These are phyloP conservation scores for Solanum paucissectum DNA, from an alignment of 257 asterid species.

Conservation along the genomic window DNA sequence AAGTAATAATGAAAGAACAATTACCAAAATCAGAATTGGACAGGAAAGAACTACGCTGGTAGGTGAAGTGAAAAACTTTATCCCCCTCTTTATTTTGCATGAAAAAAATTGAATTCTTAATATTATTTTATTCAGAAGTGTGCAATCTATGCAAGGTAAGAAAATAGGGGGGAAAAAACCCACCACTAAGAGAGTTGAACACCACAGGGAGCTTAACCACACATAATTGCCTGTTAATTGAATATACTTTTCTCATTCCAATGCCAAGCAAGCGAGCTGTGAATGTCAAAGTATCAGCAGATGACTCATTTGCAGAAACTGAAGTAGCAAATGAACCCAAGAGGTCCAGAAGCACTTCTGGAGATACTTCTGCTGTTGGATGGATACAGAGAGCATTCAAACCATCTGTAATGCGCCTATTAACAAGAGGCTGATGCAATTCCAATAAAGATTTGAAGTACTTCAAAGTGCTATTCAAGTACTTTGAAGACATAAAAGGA, in stretches of 20 bases:
- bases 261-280: constrained; percentile 75
- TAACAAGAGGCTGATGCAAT: constrained; percentile 54
- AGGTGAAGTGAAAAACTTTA: not conserved
- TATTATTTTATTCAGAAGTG: not conserved
- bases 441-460: constrained; percentile 68
- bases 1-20: not conserved
- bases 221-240: constrained; percentile 56
- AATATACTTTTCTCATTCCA: constrained; percentile 70
- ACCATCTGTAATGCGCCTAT: constrained; percentile 60
- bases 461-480: constrained; percentile 49
- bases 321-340: constrained; percentile 61
- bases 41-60: not conserved
- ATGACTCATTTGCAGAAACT: constrained; percentile 40
- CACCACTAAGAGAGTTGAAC: constrained; percentile 67
- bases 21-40: not conserved
- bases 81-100: not conserved
- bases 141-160: not conserved
- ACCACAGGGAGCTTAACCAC: constrained; percentile 76
- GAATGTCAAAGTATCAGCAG: constrained; percentile 75
- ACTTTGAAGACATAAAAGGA: constrained; percentile 63
- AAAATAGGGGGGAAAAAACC: not conserved
- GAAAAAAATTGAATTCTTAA: not conserved
- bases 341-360: constrained; percentile 61
- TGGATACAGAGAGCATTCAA: constrained; percentile 54
- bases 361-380: constrained; percentile 50